Percentiles rank a stretch among this genome's conserved stretches.
These are phyloP conservation scores for Mangifera indica DNA, from an alignment of 345 rosid species.

Conservation along the genomic window DNA sequence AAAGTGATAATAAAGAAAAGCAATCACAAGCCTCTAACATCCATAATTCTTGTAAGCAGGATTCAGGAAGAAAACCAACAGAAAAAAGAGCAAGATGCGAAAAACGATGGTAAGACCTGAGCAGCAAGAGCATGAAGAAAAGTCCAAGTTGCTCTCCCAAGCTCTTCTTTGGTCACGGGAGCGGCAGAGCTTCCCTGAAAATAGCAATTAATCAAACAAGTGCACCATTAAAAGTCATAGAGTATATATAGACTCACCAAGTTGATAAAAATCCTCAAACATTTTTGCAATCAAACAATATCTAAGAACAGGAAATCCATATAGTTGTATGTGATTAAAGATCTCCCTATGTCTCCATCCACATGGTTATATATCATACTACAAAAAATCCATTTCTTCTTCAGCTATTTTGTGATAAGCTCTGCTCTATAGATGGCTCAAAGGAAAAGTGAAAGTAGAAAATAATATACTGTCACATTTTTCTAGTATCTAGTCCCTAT, in stretches of 20 bases:
- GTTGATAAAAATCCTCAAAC: neutral
- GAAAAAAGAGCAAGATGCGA: conserved; percentile 1
- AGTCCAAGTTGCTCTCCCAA: conserved; percentile 95
- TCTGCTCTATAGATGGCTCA: neutral
- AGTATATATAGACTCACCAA: conserved; percentile 7
- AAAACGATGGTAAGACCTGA: conserved; percentile 52
- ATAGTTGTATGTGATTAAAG: neutral
- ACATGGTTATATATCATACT: neutral
- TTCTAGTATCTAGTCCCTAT: neutral
- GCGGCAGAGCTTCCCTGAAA: conserved; percentile 54
- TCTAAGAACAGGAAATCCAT: neutral
- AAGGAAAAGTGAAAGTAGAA: neutral
- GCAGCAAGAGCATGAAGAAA: conserved; percentile 95
- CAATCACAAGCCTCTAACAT: too few relatives aligned
- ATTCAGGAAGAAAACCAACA: neutral
- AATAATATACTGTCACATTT: neutral
- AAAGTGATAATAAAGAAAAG: too few relatives aligned
- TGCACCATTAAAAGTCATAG: neutral
- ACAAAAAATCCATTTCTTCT: neutral
- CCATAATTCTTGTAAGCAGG: neutral
- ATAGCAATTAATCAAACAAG: conserved; percentile 4
- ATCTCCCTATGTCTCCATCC: neutral
- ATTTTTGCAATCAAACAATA: neutral
- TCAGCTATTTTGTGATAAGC: neutral
- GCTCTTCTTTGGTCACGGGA: conserved; percentile 88